Base-by-base conservation (phyloP, 2,329 filamentous ascomycete genomes). In the Colletotrichum sp. region DNA sequence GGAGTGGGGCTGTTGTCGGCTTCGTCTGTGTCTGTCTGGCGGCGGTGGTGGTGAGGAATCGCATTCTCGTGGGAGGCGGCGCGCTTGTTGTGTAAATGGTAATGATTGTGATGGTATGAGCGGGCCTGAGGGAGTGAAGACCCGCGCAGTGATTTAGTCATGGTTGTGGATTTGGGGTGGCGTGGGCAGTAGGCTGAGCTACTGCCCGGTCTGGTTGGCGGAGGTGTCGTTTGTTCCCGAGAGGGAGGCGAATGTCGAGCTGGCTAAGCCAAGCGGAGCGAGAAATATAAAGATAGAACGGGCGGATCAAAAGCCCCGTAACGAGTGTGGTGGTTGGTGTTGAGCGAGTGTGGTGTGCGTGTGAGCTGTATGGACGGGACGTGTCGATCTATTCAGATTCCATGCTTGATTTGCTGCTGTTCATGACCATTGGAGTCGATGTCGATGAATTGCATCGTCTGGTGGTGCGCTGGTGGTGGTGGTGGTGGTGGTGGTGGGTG, bases 61-160 rank as follows among this genome's bases (percentile, higher is more conserved):
- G 78, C 76, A 60, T 68, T 75, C 66, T 71, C 66, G 68, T 67
- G 77, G 73, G 81, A 79, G 80, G 81, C 77, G 70, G 81, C 78
- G 68, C 80, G 78, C 68, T 80, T 79, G 66, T 79, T 79, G 69
- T 79, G 79, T 66, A 78, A 68, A 78, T 81, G 81, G 76, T 81
- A 83, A 80, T 84, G 83, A 80, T 82, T 81, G 75, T 81, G 78
- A 77, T 80, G 73, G 71, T 83, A 68, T 52, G 73, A 79, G 79
- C 84, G 86, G 83, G 85, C 82, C 87, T 88, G 86, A 87, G 85
- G 80, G 84, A 88, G 86, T 87, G 87, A 87, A 86, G 87, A 83
- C 85, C 85, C 85, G 82, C 82, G 84, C 79, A 80, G 82, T 81
- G 84, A 83, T 83, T 86, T 84, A 82, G 84, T 85, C 87, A 88